Evolutionary conservation across 805 yeast species (phyloP).

Genomic region (Kodamaea neixiangensis): DNA sequence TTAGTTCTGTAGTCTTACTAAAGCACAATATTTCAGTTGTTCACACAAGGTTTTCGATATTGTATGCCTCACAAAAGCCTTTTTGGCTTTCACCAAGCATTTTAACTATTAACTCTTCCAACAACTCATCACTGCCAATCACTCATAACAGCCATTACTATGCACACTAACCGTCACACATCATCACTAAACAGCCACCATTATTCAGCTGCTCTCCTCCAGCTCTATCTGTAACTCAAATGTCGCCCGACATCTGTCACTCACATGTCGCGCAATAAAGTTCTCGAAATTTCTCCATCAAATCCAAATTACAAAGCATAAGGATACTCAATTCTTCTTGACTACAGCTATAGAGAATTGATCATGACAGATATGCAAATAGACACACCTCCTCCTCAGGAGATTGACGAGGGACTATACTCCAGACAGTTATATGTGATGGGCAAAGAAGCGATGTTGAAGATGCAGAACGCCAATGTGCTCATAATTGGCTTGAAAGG

Average conservation of each 20-base stretch:
- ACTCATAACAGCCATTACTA: too few species aligned
- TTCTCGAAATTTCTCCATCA: not conserved
- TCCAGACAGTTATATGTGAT: conserved; percentile 95
- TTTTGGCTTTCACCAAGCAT: too few species aligned
- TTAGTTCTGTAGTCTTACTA: too few species aligned
- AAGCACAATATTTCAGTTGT: too few species aligned
- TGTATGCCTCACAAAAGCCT: too few species aligned
- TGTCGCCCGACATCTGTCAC: not conserved
- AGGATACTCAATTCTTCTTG: not conserved
- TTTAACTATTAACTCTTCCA: too few species aligned
- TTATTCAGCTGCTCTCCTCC: too few species aligned
- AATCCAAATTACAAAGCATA: not conserved
- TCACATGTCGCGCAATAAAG: not conserved
- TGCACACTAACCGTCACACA: too few species aligned
- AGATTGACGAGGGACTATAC: conserved; percentile 90
- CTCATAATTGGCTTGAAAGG: conserved; percentile 89
- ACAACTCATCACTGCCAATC: too few species aligned
- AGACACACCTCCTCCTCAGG: conserved; percentile 37
- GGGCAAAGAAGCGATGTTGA: conserved; percentile 97
- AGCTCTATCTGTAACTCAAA: not conserved
- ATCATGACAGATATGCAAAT: conserved; percentile 41
- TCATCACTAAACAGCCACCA: too few species aligned
- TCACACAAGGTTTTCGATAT: too few species aligned
- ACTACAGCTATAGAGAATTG: not conserved
- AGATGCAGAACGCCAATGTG: conserved; percentile 94